Base-by-base conservation (phyloP, 768 basidiomycete genomes). In the Arthromyces matolae region DNA sequence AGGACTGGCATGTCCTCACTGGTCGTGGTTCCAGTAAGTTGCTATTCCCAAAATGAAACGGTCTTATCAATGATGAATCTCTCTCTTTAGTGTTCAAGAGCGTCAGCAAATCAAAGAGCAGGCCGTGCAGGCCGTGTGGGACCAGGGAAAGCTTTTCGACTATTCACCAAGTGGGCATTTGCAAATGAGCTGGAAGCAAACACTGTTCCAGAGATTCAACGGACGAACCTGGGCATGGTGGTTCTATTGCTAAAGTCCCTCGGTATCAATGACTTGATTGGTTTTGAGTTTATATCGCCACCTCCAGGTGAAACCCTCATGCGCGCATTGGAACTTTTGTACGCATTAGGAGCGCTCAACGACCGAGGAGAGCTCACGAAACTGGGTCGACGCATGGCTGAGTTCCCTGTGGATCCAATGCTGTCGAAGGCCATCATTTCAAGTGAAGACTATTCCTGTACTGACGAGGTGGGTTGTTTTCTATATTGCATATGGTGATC, bases 331-430 rank as follows among this genome's bases (percentile, higher is more conserved):
- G 94, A 98, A 63, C 67, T 97, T 48, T 67, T 99, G 4, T 99
- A 99, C 66, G 96, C 95, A 0, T 73, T 99, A 0, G 96, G 96
- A 23, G 94, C 96, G 0, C 74, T 99, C 52, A 98, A 98, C 63
- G 94, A 98, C 64, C 76, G 89, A 45, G 96, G 96, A 6, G 96
- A 99, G 65, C 66, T 99, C 53, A 99, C 96, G n/a, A 93, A 97
- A 60, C 79, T 98, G 28, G 96, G 96, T 2, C 77, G 96, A 49
- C 72, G 94, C 45, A 98, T 99, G 96, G 94, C 95, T 0, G 96
- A 99, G 64, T 98, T 99, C 69, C 96, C 93, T 8, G 93, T 98
- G 16, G 96, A 99, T 60, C 96, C 96, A 6, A 96, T 96, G 88
- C 69, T 99, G 57, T 92, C 89, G 19, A 98, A 97, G 67, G 84